These are phyloP conservation scores for Mycena vulgaris DNA, from an alignment of 768 basidiomycete genomes.

Conservation along the genomic window DNA sequence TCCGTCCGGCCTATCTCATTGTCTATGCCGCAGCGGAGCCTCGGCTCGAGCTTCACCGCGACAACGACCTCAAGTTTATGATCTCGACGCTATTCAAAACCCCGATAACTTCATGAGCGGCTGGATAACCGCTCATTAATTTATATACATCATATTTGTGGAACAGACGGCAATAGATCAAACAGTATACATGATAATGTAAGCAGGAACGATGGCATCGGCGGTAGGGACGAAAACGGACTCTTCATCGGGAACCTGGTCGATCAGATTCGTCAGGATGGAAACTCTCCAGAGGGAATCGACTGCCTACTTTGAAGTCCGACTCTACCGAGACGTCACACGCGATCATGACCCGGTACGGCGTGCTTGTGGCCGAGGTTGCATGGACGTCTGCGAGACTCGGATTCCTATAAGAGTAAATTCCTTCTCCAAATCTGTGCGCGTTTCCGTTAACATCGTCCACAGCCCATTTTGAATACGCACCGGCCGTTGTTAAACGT, in stretches of 20 bases:
- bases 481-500: slow-evolving; percentile 70
- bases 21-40: slow-evolving; percentile 64
- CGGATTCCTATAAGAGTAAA: slow-evolving; percentile 76
- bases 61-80: slow-evolving; percentile 50
- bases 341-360: slow-evolving; percentile 76
- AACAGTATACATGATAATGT: slow-evolving; percentile 71
- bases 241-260: slow-evolving; percentile 63
- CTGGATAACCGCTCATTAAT: slow-evolving; percentile 36
- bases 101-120: slow-evolving; percentile 58
- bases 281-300: background rate
- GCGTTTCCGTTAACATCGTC: slow-evolving; percentile 24
- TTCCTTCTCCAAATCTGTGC: slow-evolving; percentile 70
- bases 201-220: slow-evolving; percentile 72
- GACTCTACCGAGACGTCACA: slow-evolving; percentile 68
- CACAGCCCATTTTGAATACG: slow-evolving; percentile 27
- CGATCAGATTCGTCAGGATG: slow-evolving; percentile 33
- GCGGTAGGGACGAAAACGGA: slow-evolving; percentile 67
- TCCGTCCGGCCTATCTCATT: slow-evolving; percentile 77
- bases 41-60: slow-evolving; percentile 40
- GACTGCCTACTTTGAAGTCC: slow-evolving; percentile 47
- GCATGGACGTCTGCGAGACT: slow-evolving; percentile 70
- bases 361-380: slow-evolving; percentile 78
- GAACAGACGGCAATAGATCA: slow-evolving; percentile 37
- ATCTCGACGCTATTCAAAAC: slow-evolving; percentile 63
- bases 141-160: slow-evolving; percentile 23